phyloP scores from a whole-genome alignment of 2,329 filamentous ascomycete genomes.

The Fusarium domesticum region DNA sequence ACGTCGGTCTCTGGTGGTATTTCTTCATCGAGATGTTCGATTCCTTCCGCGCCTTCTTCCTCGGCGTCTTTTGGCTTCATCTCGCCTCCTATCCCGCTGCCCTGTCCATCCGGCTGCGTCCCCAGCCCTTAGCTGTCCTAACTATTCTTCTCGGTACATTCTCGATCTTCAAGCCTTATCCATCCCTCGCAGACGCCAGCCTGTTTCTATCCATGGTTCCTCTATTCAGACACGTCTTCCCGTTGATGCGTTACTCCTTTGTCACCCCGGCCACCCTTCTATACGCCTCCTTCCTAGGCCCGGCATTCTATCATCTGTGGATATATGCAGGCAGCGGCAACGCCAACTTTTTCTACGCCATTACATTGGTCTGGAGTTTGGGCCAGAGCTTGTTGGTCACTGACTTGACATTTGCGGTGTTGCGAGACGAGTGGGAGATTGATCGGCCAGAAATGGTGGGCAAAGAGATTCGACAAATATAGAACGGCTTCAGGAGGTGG shows the following conservation, averaged over 20 bases:
- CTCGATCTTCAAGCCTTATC: conserved; percentile 95
- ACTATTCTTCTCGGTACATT: conserved; percentile 85
- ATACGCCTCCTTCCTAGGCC: conserved; percentile 85
- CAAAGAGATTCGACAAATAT: conserved; percentile 84
- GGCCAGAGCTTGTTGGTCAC: conserved; percentile 83
- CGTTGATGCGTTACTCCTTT: conserved; percentile 91
- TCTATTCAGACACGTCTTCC: conserved; percentile 87
- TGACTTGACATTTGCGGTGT: conserved; percentile 81
- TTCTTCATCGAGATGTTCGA: conserved; percentile 99
- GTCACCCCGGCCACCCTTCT: conserved; percentile 77
- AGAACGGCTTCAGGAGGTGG: conserved; percentile 24
- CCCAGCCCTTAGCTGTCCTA: conserved; percentile 82
- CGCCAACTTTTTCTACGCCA: conserved; percentile 99
- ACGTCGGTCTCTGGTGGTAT: conserved; percentile 98
- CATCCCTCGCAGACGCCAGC: conserved; percentile 84
- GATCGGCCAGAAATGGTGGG: conserved; percentile 87
- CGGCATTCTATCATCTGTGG: conserved; percentile 96
- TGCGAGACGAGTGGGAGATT: conserved; percentile 91
- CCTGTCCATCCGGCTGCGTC: conserved; percentile 75
- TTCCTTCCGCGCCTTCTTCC: conserved; percentile 93
- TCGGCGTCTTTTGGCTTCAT: conserved; percentile 97
- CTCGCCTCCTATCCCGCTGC: conserved; percentile 86
- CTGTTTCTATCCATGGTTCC: conserved; percentile 81
- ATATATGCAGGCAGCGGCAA: conserved; percentile 97
- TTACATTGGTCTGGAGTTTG: conserved; percentile 96